phyloP scores from a whole-genome alignment of 345 rosid species.

The Eucalyptus rudis region DNA sequence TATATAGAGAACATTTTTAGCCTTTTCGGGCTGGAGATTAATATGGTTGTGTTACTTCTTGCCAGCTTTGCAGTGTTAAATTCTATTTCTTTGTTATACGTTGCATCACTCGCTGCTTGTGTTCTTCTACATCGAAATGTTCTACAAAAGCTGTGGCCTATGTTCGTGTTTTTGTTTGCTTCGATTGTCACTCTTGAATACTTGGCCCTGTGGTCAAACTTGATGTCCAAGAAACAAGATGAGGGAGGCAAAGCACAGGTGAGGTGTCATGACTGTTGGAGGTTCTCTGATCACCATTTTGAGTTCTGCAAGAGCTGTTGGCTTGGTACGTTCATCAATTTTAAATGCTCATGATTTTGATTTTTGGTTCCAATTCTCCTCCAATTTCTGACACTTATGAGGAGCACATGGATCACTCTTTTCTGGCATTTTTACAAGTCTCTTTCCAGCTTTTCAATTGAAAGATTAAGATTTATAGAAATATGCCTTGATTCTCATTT shows the following conservation, averaged over 20 bases:
- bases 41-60: constrained; percentile 28
- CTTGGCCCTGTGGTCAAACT: constrained; percentile 20
- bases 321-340: constrained; percentile 12
- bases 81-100: constrained; percentile 24
- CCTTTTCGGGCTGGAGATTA: constrained; percentile 34
- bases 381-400: background rate
- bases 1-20: constrained; percentile 28
- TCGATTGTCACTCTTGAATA: constrained; percentile 16
- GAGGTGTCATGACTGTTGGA: constrained; percentile 31
- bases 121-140: constrained; percentile 13
- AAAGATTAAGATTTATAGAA: background rate
- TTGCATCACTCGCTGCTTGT: constrained; percentile 26
- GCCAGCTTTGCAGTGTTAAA: constrained; percentile 37
- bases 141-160: constrained; percentile 21
- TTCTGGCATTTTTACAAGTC: background rate
- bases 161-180: constrained; percentile 19
- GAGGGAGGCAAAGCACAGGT: background rate
- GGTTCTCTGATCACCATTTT: constrained; percentile 11
- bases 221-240: background rate
- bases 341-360: background rate
- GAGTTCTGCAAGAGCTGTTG: constrained; percentile 30
- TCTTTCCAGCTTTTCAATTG: background rate
- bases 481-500: background rate
- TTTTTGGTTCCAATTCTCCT: background rate
- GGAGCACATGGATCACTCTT: background rate